Conservation (phyloP, 2,329 filamentous ascomycete genomes). For the Tolypocladium album region DNA sequence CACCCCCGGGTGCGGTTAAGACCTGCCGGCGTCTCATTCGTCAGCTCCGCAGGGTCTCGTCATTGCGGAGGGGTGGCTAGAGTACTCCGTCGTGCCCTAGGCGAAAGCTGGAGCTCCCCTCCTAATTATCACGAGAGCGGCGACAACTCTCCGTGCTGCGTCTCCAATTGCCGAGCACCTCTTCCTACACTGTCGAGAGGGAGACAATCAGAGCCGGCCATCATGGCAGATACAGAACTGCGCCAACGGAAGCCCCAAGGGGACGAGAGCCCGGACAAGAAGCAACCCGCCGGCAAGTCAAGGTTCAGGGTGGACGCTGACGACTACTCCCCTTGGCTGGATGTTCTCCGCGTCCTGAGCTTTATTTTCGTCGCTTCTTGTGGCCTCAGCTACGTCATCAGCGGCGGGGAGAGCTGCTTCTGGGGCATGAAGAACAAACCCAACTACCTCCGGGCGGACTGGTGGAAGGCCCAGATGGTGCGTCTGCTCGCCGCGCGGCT, state of each 20-base stretch:
- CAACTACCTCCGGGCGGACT: constrained; percentile 47
- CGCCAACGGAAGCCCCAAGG: constrained; percentile 32
- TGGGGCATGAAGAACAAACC: constrained; percentile 55
- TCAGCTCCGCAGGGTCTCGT: background rate
- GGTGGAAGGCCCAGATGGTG: constrained; percentile 53
- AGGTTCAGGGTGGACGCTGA: constrained; percentile 33
- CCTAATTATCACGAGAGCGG: background rate
- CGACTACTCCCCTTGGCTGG: constrained; percentile 49
- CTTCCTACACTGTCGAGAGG: background rate
- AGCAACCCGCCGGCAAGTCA: constrained; percentile 7
- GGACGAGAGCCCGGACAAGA: constrained; percentile 10
- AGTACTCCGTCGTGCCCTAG: background rate
- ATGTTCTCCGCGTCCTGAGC: constrained; percentile 57
- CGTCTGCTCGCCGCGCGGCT: constrained; percentile 11
- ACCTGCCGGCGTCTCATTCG: background rate
- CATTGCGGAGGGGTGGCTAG: background rate
- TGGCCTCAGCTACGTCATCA: constrained; percentile 67
- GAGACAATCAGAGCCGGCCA: background rate
- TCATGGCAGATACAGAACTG: constrained; percentile 27
- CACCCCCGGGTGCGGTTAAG: background rate
- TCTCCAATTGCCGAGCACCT: background rate
- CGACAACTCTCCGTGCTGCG: background rate
- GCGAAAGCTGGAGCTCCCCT: background rate
- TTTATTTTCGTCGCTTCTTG: constrained; percentile 57
- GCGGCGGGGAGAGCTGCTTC: constrained; percentile 55